Evolutionary conservation across 2,329 filamentous ascomycete species (phyloP).

Genomic region (Pseudogymnoascus sp.): DNA sequence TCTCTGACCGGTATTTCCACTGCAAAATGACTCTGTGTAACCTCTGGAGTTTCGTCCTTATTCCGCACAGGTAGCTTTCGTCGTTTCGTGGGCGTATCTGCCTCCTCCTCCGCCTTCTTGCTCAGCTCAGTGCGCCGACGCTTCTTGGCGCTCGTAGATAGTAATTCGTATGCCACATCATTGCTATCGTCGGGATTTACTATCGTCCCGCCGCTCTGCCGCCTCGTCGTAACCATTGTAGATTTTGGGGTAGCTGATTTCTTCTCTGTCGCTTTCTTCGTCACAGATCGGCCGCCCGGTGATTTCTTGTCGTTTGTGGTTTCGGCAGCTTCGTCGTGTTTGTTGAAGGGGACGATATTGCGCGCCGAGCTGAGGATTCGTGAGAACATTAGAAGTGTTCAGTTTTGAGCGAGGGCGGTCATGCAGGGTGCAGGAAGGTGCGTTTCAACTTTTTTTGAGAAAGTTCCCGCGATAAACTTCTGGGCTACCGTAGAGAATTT

Average conservation of each 20-base stretch:
- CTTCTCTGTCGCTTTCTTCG: background rate
- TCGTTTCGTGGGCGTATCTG: slow-evolving; percentile 20
- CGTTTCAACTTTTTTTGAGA: slow-evolving; percentile 4
- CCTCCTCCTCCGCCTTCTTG: slow-evolving; percentile 9
- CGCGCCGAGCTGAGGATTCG: slow-evolving; percentile 10
- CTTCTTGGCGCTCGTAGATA: slow-evolving; percentile 9
- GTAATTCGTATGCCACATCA: background rate
- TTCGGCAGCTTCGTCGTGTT: slow-evolving; percentile 2
- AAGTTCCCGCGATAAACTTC: slow-evolving; percentile 2
- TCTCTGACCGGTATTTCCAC: slow-evolving; percentile 22
- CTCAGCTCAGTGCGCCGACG: slow-evolving; percentile 10
- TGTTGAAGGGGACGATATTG: slow-evolving; percentile 11
- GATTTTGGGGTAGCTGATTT: background rate
- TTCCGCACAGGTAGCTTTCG: slow-evolving; percentile 21
- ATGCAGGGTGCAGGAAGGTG: slow-evolving; percentile 2
- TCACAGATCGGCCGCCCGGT: background rate
- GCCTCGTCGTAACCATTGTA: slow-evolving; percentile 13
- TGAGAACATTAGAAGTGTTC: slow-evolving; percentile 12
- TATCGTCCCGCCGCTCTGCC: background rate
- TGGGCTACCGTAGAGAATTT: slow-evolving; percentile 4
- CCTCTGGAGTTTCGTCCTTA: slow-evolving; percentile 15
- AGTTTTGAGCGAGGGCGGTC: background rate
- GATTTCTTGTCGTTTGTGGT: background rate
- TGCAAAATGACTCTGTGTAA: slow-evolving; percentile 15
- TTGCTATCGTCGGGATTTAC: background rate